Base-by-base conservation (phyloP, 2,329 filamentous ascomycete genomes). In the Penicillium sp. region DNA sequence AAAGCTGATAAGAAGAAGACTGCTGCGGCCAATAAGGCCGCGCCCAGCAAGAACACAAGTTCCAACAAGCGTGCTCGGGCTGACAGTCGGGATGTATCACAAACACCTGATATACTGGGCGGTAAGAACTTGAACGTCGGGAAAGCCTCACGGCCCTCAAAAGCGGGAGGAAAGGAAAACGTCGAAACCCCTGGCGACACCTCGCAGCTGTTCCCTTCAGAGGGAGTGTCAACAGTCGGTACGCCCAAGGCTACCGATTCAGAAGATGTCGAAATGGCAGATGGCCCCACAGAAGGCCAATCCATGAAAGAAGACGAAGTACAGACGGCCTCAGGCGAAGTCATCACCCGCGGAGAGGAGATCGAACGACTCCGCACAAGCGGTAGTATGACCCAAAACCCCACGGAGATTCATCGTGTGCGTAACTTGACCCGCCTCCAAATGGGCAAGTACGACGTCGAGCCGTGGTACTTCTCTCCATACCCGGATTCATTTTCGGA, bases 401-500 rank as follows among this genome's bases (percentile, higher is more conserved):
- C 96, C 54, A 92, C 93, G 11, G 95, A 99, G 70, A 92, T 99
- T 57, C 93, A 93, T 22, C 89, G 95, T 49, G 96, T 99, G 52
- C 88, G 94, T 67, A 99, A 99, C 70, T 86, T 99, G 62, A 91
- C 90, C 51, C 92, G 89, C 63, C 88, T 99, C 3, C 93, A 97
- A 71, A 97, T 99, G 81, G 95, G 94, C 43, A 86, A 88, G 64
- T 89, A 87, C 70, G 91, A 97, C 67, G 85, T 99, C 42, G 95
- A 96, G 71, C 94, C 94, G 0, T 99, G 94, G 94, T 99, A 99
- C 74, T 99, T 99, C 77, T 96, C 92, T 5, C 94, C 94, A 0
- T 99, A 99, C 67, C 94, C 94, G 0, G 89, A 95, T 68, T 81
- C 87, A 2, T 97, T 96, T 71, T 88, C 88, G 21, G 89, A 94